Conservation (phyloP, 228 moss, liverwort and hornwort species). For the Sphagnum magellanicum region DNA sequence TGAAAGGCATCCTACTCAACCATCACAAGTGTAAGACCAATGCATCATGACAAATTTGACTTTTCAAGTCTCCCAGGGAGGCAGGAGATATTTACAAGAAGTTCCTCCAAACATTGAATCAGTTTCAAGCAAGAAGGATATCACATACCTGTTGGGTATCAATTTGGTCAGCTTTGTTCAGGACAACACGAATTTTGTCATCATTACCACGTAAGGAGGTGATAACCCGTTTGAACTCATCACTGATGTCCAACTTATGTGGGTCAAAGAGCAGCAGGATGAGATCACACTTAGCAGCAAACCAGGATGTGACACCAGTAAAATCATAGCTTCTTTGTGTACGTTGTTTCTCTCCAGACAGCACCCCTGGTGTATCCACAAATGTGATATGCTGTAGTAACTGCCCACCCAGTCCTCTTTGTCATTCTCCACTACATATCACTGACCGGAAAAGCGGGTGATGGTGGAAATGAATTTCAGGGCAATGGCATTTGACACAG, state of each 20-base stretch:
- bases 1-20: no score
- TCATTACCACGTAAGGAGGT: conserved; percentile 89
- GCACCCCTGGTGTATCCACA: conserved; percentile 97
- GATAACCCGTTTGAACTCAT: conserved; percentile 96
- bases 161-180: conserved; percentile 97
- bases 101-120: neutral
- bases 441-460: no score
- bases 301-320: conserved; percentile 98
- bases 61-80: no score
- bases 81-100: no score
- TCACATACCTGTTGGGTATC: conserved; percentile 85
- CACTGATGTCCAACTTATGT: conserved; percentile 96
- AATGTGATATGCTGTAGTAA: conserved; percentile 94
- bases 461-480: no score
- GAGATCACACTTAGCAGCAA: conserved; percentile 95
- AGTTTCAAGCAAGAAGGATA: neutral
- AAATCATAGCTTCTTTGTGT: conserved; percentile 97
- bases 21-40: no score
- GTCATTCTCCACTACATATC: no score
- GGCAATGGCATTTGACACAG: no score
- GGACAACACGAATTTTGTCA: conserved; percentile 94
- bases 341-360: conserved; percentile 98
- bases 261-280: conserved; percentile 92
- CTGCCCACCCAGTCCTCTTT: conserved; percentile 16
- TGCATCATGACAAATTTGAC: no score